Conservation (phyloP, 768 basidiomycete species). For the Exsudoporus frostii region DNA sequence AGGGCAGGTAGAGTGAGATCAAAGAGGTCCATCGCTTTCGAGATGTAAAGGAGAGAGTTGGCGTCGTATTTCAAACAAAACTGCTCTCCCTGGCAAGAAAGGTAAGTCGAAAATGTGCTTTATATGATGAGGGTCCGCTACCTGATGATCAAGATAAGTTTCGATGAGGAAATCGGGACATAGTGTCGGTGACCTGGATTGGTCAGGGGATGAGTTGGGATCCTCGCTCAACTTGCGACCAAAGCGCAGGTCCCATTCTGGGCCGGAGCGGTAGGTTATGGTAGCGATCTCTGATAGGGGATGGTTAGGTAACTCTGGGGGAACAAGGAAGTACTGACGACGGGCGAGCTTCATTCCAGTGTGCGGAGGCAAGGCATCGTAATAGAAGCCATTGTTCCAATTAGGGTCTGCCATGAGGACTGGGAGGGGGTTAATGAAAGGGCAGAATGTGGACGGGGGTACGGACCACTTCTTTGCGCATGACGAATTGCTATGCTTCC, state of each 20-base stretch:
- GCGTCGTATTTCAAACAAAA: conserved; percentile 99
- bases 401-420: conserved; percentile 99
- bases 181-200: conserved; percentile 57
- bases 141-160: conserved; percentile 94
- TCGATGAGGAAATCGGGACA: conserved; percentile 99
- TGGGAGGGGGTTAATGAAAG: conserved; percentile 30
- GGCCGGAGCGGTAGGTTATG: conserved; percentile 97
- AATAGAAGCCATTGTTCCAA: conserved; percentile 99
- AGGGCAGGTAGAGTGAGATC: conserved; percentile 86
- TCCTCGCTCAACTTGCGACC: conserved; percentile 64
- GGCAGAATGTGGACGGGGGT: neutral
- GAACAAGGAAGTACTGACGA: conserved; percentile 53
- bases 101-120: neutral
- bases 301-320: neutral
- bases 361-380: conserved; percentile 92
- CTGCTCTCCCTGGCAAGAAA: conserved; percentile 69
- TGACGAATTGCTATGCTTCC: conserved; percentile 93
- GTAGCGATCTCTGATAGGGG: conserved; percentile 84
- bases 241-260: conserved; percentile 99
- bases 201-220: conserved; percentile 7
- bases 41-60: conserved; percentile 97
- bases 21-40: conserved; percentile 99
- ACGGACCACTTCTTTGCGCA: conserved; percentile 88
- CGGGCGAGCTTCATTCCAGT: conserved; percentile 98
- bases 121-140: conserved; percentile 3